A percentile compares a stretch with the other conserved stretches of the same genome.
Conservation (phyloP, 441 rosid genomes). For the Erodium trifolium region DNA sequence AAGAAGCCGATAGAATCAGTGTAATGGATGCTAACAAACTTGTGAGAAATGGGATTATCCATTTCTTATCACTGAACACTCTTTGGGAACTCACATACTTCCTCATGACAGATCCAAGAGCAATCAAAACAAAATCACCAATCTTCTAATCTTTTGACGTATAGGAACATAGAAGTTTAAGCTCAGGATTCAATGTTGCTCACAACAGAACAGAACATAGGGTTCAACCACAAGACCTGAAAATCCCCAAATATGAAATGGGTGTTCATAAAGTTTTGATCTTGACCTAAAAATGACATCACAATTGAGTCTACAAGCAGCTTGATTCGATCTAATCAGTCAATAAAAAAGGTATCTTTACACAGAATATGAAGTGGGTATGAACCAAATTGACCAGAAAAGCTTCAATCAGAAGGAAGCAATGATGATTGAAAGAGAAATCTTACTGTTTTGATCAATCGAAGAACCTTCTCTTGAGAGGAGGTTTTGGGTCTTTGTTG, state of each 20-base stretch:
- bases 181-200: conserved; percentile 20
- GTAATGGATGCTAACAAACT: conserved; percentile 67
- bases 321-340: conserved; percentile 1
- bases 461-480: not conserved
- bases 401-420: not conserved
- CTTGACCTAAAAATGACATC: not conserved
- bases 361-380: not conserved
- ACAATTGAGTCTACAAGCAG: conserved; percentile 1
- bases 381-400: conserved; percentile 6
- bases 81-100: conserved; percentile 55
- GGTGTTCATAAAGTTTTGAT: not conserved
- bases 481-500: not conserved
- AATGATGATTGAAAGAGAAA: not conserved
- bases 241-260: not conserved
- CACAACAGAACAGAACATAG: conserved; percentile 16
- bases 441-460: not conserved
- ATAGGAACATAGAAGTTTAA: conserved; percentile 23
- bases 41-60: conserved; percentile 74
- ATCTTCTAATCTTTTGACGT: too few species aligned
- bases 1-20: conserved; percentile 42
- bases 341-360: conserved; percentile 8
- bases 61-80: conserved; percentile 64
- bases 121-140: conserved; percentile 22
- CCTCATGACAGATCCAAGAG: conserved; percentile 30
- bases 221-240: conserved; percentile 22